Percentiles rank a stretch among this genome's conserved stretches.
phyloP scores from a whole-genome alignment of 805 yeast genomes.

The Saccharomycodes ludwigii region DNA sequence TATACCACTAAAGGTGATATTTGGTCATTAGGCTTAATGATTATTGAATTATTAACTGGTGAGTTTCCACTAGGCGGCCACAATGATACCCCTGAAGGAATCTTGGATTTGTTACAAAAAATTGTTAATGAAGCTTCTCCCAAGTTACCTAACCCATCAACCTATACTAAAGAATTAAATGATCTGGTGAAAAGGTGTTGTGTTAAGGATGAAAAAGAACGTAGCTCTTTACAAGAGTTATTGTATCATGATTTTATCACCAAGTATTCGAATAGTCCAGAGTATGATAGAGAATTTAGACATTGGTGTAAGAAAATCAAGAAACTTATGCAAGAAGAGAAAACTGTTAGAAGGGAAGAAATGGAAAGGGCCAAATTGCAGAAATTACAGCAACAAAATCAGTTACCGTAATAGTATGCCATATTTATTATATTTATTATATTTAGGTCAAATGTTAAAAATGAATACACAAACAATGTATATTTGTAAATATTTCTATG shows the following conservation, averaged over 20 bases:
- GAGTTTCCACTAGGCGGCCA: slow-evolving; percentile 60
- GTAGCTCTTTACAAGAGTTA: slow-evolving; percentile 68
- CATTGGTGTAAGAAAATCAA: slow-evolving; percentile 31
- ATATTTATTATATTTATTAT: too few relatives aligned
- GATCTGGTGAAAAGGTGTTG: slow-evolving; percentile 65
- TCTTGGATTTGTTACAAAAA: slow-evolving; percentile 78
- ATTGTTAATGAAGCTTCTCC: slow-evolving; percentile 94
- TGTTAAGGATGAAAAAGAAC: slow-evolving; percentile 48
- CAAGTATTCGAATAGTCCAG: slow-evolving; percentile 22
- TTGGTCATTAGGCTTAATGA: slow-evolving; percentile 90
- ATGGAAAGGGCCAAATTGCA: background rate
- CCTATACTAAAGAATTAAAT: slow-evolving; percentile 36
- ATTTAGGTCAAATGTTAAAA: too few relatives aligned
- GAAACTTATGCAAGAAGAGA: slow-evolving; percentile 19
- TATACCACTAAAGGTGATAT: slow-evolving; percentile 94
- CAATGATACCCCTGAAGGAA: slow-evolving; percentile 64
- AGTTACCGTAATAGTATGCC: too few relatives aligned
- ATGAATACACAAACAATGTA: too few relatives aligned
- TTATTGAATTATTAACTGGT: slow-evolving; percentile 82
- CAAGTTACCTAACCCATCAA: slow-evolving; percentile 32
- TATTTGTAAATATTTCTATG: too few relatives aligned
- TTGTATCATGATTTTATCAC: slow-evolving; percentile 27
- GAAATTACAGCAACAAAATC: background rate
- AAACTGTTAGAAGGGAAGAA: slow-evolving; percentile 20
- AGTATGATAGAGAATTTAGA: slow-evolving; percentile 21